A percentile compares a stretch with the other conserved stretches of the same genome.
These are phyloP conservation scores for Kodamaea sagamina DNA, from an alignment of 805 yeast genomes.

Conservation along the genomic window DNA sequence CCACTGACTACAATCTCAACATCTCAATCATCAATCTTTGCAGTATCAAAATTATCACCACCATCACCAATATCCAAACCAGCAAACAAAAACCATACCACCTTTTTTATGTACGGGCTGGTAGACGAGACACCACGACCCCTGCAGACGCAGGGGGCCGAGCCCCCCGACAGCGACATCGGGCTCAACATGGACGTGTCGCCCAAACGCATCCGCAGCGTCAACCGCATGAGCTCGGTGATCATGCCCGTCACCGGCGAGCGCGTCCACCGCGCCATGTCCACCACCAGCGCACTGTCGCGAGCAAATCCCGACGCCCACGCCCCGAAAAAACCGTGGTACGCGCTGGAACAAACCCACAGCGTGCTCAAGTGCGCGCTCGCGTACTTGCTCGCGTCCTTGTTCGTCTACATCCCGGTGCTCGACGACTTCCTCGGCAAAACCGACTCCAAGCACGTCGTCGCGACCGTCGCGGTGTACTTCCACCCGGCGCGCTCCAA, in stretches of 20 bases:
- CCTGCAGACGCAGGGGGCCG: too few species aligned
- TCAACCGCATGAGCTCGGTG: slow-evolving; percentile 33
- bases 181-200: not conserved
- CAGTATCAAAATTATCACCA: not conserved
- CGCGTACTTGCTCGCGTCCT: slow-evolving; percentile 73
- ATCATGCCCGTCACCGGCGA: slow-evolving; percentile 43
- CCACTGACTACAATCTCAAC: too few species aligned
- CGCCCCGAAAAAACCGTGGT: too few species aligned
- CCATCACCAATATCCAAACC: too few species aligned
- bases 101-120: slow-evolving; percentile 2
- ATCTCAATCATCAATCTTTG: too few species aligned
- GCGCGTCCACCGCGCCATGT: slow-evolving; percentile 36
- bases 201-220: slow-evolving; percentile 1
- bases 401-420: slow-evolving; percentile 63
- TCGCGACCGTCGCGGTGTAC: slow-evolving; percentile 81
- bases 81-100: too few species aligned
- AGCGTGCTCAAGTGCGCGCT: slow-evolving; percentile 63
- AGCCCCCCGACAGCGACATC: not conserved
- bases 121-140: not conserved
- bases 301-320: too few species aligned
- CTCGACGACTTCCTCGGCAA: slow-evolving; percentile 56
- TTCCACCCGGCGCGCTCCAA: slow-evolving; percentile 79
- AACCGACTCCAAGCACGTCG: slow-evolving; percentile 75
- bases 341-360: not conserved
- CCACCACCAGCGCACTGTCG: slow-evolving; percentile 18